Evolutionary conservation across 495 filamentous ascomycete genomes (phyloP).

Genomic region (Aspergillus conjunctus): DNA sequence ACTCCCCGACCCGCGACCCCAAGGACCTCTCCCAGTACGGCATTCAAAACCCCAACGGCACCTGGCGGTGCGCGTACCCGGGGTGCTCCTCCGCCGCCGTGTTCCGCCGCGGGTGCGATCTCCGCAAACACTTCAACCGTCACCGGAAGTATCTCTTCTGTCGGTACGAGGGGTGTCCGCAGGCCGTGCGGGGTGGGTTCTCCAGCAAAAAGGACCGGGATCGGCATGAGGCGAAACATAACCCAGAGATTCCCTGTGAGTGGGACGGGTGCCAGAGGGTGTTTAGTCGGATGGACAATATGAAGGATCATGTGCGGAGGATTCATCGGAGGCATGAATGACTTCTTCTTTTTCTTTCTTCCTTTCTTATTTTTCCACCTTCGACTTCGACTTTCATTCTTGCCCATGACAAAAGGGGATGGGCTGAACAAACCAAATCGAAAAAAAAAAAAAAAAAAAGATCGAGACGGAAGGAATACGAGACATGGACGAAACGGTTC

Average conservation of each 20-base stretch:
- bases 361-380: background rate
- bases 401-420: too few relatives aligned
- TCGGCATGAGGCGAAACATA: conserved; percentile 65
- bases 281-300: conserved; percentile 67
- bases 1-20: conserved; percentile 7
- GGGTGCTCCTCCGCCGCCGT: conserved; percentile 57
- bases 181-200: conserved; percentile 58
- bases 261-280: conserved; percentile 60
- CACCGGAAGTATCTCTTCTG: conserved; percentile 66
- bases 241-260: conserved; percentile 59
- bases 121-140: conserved; percentile 65
- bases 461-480: too few relatives aligned
- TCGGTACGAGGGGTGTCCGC: conserved; percentile 61
- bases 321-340: conserved; percentile 41
- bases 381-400: background rate
- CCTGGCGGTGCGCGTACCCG: conserved; percentile 60
- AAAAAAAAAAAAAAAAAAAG: too few relatives aligned
- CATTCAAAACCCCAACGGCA: conserved; percentile 32
- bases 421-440: too few relatives aligned
- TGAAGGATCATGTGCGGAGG: conserved; percentile 59
- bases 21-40: conserved; percentile 33
- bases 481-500: too few relatives aligned
- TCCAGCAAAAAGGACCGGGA: conserved; percentile 65
- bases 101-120: conserved; percentile 63
- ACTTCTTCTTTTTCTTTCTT: background rate